Base-by-base conservation (phyloP, 2,329 filamentous ascomycete genomes). In the Hypoxylon sp. region DNA sequence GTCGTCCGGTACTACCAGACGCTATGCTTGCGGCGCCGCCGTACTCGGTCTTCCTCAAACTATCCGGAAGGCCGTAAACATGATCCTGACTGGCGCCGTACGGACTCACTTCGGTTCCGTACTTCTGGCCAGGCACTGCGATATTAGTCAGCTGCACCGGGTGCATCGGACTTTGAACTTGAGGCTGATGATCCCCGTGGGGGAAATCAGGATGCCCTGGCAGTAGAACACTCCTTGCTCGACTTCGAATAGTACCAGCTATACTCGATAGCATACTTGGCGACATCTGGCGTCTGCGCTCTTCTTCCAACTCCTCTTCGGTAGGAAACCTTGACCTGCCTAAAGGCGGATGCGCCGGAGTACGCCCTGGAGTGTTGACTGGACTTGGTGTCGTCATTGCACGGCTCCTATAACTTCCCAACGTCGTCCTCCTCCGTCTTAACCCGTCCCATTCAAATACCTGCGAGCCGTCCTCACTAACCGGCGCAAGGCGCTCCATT, bases 401-500 rank as follows among this genome's bases (percentile, higher is more conserved):
- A 68, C 78, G 79, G 59, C 77, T 79, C 52, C 80, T 72, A 48
- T 78, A 73, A 65, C 82, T 84, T 43, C 81, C 75, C 43, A 82
- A 77, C 2, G 88, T 86, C 7, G 87, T 89, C 72, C 86, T 84
- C 45, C 96, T 87, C 73, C 94, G 86, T 74, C 95, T 87, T 56
- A 99, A 81, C 3, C 96, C 96, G 80, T 98, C 96, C 90, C 94
- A 99, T 80, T 98, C 94, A 68, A 93, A 91, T 51, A 80, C 68
- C 1, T 83, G 80, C 30, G 89, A 84, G 23, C 94, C 93, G 71
- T 93, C 89, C 76, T 98, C 94, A 50, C 86, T 88, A 57, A 97
- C 91, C 1, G 93, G 87, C 62, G 90, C 89, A 78, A 97, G 90
- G 50, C 84, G 81, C 72, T 94, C 91, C 71, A 85, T 83, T 74